Evolutionary conservation across 441 rosid species (phyloP).

Genomic region (Adansonia grandidieri): DNA sequence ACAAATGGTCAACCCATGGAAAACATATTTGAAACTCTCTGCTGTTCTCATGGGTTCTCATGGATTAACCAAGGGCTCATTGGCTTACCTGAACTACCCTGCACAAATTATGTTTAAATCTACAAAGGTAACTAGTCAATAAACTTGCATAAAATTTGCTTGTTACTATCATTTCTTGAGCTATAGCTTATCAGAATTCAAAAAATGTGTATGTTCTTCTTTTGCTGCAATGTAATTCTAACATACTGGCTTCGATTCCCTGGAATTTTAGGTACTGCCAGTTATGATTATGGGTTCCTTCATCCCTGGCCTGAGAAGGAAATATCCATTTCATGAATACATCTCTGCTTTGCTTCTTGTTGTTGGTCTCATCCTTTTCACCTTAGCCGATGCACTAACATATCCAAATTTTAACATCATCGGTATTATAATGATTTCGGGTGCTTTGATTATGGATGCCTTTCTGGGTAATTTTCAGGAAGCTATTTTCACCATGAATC

Average conservation of each 20-base stretch:
- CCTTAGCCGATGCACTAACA: slow-evolving; percentile 86
- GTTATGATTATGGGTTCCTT: slow-evolving; percentile 94
- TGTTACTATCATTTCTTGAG: background rate
- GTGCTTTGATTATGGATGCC: slow-evolving; percentile 83
- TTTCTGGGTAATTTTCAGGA: slow-evolving; percentile 87
- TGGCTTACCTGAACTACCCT: slow-evolving; percentile 91
- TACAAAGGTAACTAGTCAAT: slow-evolving; percentile 59
- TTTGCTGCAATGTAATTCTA: background rate
- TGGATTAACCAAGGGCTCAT: slow-evolving; percentile 88
- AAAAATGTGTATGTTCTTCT: background rate
- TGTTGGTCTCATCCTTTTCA: slow-evolving; percentile 80
- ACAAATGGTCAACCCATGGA: slow-evolving; percentile 90
- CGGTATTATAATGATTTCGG: slow-evolving; percentile 76
- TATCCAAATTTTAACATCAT: slow-evolving; percentile 79
- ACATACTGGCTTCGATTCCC: slow-evolving; percentile 24
- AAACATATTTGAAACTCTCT: slow-evolving; percentile 86
- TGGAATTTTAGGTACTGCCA: slow-evolving; percentile 66
- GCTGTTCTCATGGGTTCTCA: slow-evolving; percentile 94
- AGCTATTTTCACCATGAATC: slow-evolving; percentile 84
- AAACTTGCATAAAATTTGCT: slow-evolving; percentile 2
- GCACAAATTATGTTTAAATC: slow-evolving; percentile 97
- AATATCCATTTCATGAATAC: slow-evolving; percentile 76
- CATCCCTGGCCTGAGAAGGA: slow-evolving; percentile 75
- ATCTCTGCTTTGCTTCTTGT: slow-evolving; percentile 73
- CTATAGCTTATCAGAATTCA: background rate